Base-by-base conservation (phyloP, 768 basidiomycete species). In the Hypholoma fasciculare region DNA sequence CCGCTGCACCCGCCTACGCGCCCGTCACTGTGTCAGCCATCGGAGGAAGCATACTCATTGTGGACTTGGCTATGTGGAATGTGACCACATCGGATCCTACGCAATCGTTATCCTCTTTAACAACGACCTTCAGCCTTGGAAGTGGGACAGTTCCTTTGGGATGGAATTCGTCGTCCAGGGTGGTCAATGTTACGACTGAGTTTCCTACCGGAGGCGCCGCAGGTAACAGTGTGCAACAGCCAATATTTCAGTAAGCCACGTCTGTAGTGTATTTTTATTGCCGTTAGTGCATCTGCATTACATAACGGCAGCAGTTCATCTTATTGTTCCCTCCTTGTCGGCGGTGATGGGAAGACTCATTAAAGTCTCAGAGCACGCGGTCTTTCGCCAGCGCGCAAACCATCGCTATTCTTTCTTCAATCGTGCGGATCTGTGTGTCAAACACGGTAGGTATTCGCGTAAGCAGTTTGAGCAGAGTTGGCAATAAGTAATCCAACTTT, bases 11-110 rank as follows among this genome's bases (percentile, higher is more conserved):
- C 30, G 56, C 47, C 30, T 54, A 55, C 0, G 63, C 64, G 5
- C 52, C 69, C 1, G 62, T 77, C 55, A 75, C 71, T 7, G 63
- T 78, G 36, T 67, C 72, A 27, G 60, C 74, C 4, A 76, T 73
- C 50, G 78, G 72, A 14, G 81, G 79, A 26, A 68, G 74, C 7
- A 76, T 74, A 1, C 50, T 86, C 17, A 76, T 84, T 12, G 75
- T 81, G 54, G 66, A 77, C 20, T 42, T 77, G n/a, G 61, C 68
- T n/a, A 67, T 72, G 0, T 73, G 78, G 44, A 69, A 67, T 13
- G 56, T 90, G 42, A 81, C 80, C 0, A 76, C 87, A 17, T 80
- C 87, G 0, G 87, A 90, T 66, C 88, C 88, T 2, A 83, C 84
- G 0, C 88, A 90, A 65, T 74, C 74, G 0, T 60, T 82, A 39